Conservation (phyloP, 495 filamentous ascomycete species). For the Aspergillus panamensis region DNA sequence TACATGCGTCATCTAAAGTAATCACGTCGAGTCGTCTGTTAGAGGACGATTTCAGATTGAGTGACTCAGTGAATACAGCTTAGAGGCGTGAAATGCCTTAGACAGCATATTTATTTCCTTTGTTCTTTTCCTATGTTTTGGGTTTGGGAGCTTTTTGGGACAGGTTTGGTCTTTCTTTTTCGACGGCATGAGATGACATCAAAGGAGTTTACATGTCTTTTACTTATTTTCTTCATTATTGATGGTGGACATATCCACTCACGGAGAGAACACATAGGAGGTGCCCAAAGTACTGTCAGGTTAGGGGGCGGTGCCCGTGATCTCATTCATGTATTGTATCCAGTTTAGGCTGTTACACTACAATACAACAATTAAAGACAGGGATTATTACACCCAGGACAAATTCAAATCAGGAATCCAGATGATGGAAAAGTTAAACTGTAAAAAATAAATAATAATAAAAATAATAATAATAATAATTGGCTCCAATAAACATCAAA, state of each 20-base stretch:
- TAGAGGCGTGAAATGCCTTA: constrained; percentile 6
- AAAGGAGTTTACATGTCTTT: neutral
- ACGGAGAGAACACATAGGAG: neutral
- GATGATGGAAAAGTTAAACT: neutral
- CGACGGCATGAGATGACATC: neutral
- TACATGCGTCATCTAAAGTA: constrained; percentile 33
- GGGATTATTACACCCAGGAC: neutral
- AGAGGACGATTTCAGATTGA: neutral
- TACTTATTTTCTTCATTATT: neutral
- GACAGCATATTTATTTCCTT: neutral
- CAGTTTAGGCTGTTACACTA: constrained; percentile 1
- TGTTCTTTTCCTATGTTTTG: constrained; percentile 1
- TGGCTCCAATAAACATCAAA: constrained; percentile 8
- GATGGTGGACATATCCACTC: neutral
- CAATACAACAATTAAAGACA: constrained; percentile 1
- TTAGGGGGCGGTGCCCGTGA: neutral
- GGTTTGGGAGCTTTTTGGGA: neutral
- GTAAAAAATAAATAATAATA: too few relatives aligned
- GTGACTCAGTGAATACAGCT: neutral
- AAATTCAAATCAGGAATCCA: neutral
- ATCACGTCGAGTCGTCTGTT: neutral
- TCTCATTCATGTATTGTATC: neutral
- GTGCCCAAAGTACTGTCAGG: neutral
- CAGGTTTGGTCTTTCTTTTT: neutral
- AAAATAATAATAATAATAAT: too few relatives aligned